A percentile compares a stretch with the other conserved stretches of the same genome.
Evolutionary conservation across 768 basidiomycete genomes (phyloP).

Genomic region (Lentinula edodes): DNA sequence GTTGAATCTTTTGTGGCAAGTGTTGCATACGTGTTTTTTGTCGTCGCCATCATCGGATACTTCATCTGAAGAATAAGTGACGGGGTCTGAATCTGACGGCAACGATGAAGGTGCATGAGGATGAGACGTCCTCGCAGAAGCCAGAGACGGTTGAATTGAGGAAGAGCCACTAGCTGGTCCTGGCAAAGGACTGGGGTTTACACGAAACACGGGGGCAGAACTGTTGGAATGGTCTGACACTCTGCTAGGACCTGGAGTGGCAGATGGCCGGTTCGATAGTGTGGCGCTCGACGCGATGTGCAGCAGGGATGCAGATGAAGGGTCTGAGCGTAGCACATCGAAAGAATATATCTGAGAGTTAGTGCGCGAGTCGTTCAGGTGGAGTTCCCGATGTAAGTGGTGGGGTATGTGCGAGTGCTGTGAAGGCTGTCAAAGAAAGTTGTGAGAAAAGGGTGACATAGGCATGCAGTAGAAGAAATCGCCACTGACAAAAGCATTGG

Average conservation of each 20-base stretch:
- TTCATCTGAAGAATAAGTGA: slow-evolving; percentile 16
- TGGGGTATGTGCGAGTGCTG: neutral
- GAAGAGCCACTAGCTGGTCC: neutral
- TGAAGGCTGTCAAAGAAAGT: neutral
- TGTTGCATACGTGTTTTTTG: slow-evolving; percentile 45
- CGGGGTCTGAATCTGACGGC: slow-evolving; percentile 11
- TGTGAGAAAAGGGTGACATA: neutral
- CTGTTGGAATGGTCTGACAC: neutral
- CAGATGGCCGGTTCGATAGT: neutral
- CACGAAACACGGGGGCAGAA: neutral
- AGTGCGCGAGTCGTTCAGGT: neutral
- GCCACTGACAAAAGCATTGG: neutral
- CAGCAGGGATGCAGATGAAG: slow-evolving; percentile 5
- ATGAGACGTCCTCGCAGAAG: neutral
- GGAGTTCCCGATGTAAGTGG: neutral
- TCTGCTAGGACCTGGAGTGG: neutral
- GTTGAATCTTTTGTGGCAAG: slow-evolving; percentile 62
- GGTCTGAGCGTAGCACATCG: slow-evolving; percentile 5
- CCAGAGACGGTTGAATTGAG: neutral
- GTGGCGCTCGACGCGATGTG: slow-evolving; percentile 7
- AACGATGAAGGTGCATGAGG: slow-evolving; percentile 10
- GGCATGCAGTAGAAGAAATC: neutral
- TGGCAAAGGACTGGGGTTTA: neutral
- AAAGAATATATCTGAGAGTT: slow-evolving; percentile 3
- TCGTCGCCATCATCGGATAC: slow-evolving; percentile 20